A percentile compares a stretch with the other conserved stretches of the same genome.
These are phyloP conservation scores for Glycine soja DNA, from an alignment of 306 rosid genomes.

Conservation along the genomic window DNA sequence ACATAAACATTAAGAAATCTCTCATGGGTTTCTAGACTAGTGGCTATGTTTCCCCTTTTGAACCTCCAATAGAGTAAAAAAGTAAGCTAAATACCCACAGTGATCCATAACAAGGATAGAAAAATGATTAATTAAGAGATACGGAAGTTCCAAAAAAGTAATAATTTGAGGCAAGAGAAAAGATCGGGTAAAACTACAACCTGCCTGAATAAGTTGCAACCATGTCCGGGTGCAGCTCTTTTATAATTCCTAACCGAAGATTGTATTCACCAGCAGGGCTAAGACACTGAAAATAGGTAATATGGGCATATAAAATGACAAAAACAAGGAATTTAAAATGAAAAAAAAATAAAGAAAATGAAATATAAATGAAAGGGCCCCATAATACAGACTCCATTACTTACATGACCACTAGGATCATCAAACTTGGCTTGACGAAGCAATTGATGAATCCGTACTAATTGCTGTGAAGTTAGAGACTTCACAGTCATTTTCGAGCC, in stretches of 20 bases:
- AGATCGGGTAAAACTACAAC: slow-evolving; percentile 62
- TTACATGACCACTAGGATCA: slow-evolving; percentile 88
- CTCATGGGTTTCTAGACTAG: slow-evolving; percentile 30
- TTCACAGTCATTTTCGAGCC: slow-evolving; percentile 71
- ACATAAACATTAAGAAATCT: slow-evolving; percentile 24
- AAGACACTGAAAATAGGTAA: slow-evolving; percentile 74
- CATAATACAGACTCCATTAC: slow-evolving; percentile 53
- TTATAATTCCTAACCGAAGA: slow-evolving; percentile 93
- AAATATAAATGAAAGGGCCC: slow-evolving; percentile 17
- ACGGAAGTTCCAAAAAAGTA: slow-evolving; percentile 35
- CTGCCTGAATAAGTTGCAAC: slow-evolving; percentile 99
- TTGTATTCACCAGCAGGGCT: slow-evolving; percentile 99
- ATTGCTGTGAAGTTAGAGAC: slow-evolving; percentile 87
- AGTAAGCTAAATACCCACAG: slow-evolving; percentile 30
- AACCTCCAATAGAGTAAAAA: slow-evolving; percentile 25
- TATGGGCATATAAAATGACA: slow-evolving; percentile 43
- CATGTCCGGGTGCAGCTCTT: slow-evolving; percentile 98
- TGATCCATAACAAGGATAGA: slow-evolving; percentile 33
- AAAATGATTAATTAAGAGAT: slow-evolving; percentile 23
- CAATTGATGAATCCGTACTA: slow-evolving; percentile 94
- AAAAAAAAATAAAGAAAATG: slow-evolving; percentile 25
- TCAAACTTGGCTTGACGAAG: slow-evolving; percentile 98
- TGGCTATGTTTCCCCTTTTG: slow-evolving; percentile 14
- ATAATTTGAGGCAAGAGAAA: slow-evolving; percentile 31
- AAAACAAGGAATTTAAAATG: slow-evolving; percentile 26